Conservation (phyloP, 495 filamentous ascomycete genomes). For the Cercophora sp. region DNA sequence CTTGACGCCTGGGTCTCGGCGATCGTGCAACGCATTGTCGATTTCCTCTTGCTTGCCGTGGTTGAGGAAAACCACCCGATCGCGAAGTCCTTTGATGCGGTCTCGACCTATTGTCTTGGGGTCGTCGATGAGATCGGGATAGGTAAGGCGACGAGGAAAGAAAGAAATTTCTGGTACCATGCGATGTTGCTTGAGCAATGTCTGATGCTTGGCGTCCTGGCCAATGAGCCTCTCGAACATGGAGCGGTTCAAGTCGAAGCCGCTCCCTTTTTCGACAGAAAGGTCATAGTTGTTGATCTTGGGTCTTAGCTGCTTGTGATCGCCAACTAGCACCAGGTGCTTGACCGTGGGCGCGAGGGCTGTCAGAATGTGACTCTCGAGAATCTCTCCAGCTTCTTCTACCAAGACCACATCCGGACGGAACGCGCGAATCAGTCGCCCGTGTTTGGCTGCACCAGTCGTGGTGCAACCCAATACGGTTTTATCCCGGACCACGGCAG, state of each 20-base stretch:
- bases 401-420: constrained; percentile 57
- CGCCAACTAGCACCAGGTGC: constrained; percentile 70
- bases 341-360: constrained; percentile 56
- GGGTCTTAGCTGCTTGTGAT: constrained; percentile 73
- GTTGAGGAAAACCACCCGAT: constrained; percentile 63
- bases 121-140: constrained; percentile 61
- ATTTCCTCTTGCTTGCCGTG: constrained; percentile 54
- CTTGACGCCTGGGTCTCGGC: constrained; percentile 45
- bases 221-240: constrained; percentile 68
- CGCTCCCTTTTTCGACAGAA: constrained; percentile 61
- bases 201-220: constrained; percentile 50
- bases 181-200: constrained; percentile 60
- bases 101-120: constrained; percentile 48
- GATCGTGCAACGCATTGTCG: constrained; percentile 41
- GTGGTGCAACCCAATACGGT: constrained; percentile 73
- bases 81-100: constrained; percentile 53
- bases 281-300: constrained; percentile 64
- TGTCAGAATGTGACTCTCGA: constrained; percentile 67
- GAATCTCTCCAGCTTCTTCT: constrained; percentile 77
- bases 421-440: constrained; percentile 47
- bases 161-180: constrained; percentile 69
- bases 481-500: constrained; percentile 48
- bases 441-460: constrained; percentile 65
- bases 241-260: constrained; percentile 66
- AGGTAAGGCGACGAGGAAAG: constrained; percentile 57